phyloP scores from a whole-genome alignment of 352 stramenopile genomes.

The Globisporangium barbulae region DNA sequence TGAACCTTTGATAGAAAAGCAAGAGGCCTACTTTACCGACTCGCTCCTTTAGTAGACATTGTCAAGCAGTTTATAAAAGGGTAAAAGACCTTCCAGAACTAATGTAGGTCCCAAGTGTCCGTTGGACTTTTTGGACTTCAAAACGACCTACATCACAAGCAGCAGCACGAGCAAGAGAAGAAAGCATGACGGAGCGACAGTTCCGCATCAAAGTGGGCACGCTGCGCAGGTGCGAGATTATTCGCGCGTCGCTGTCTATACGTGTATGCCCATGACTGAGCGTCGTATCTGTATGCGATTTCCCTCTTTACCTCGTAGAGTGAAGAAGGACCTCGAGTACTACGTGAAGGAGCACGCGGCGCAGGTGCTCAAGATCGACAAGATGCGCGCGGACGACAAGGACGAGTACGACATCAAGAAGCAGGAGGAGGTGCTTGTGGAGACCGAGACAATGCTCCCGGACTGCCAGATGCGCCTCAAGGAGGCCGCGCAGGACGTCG shows the following conservation, averaged over 20 bases:
- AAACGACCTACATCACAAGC: neutral
- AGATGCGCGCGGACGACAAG: slow-evolving; percentile 50
- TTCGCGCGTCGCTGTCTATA: neutral
- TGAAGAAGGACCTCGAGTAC: slow-evolving; percentile 84
- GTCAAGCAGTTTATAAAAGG: too few species aligned
- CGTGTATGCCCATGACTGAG: neutral
- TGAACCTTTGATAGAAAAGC: neutral
- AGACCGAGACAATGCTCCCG: slow-evolving; percentile 80
- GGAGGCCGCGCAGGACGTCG: slow-evolving; percentile 54
- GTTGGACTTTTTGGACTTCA: neutral
- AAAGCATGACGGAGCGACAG: slow-evolving; percentile 53
- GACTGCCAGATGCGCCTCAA: slow-evolving; percentile 69
- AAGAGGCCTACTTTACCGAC: too few species aligned
- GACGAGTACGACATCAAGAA: slow-evolving; percentile 81
- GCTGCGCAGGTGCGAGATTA: slow-evolving; percentile 41
- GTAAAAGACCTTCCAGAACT: too few species aligned
- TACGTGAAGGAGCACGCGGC: slow-evolving; percentile 70
- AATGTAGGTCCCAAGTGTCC: neutral
- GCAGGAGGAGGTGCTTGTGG: slow-evolving; percentile 75
- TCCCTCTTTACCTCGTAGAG: slow-evolving; percentile 20
- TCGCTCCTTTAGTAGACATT: too few species aligned
- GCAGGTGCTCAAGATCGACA: slow-evolving; percentile 56
- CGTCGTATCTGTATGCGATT: neutral
- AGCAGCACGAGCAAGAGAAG: neutral
- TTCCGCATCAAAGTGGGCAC: slow-evolving; percentile 86